Evolutionary conservation across 2,329 filamentous ascomycete genomes (phyloP).

Genomic region (Byssoonygena ceratinophila): DNA sequence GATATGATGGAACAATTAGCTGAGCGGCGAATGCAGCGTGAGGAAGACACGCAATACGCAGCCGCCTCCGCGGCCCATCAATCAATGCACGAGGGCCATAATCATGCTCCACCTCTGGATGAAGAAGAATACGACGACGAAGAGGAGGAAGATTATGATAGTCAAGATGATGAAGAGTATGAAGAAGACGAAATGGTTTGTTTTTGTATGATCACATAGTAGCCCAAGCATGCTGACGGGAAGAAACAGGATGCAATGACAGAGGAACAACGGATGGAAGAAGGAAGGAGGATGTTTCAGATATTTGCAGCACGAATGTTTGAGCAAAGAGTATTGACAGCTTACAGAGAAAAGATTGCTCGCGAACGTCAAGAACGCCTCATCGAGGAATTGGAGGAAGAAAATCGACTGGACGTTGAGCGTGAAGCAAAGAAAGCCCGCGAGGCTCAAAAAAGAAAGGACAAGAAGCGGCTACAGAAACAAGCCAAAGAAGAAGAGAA

Average conservation of each 20-base stretch:
- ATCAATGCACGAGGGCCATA: conserved; percentile 57
- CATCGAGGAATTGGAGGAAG: conserved; percentile 81
- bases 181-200: conserved; percentile 56
- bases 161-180: conserved; percentile 54
- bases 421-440: conserved; percentile 87
- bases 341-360: conserved; percentile 96
- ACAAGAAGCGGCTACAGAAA: conserved; percentile 83
- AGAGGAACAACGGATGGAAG: conserved; percentile 97
- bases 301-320: conserved; percentile 99
- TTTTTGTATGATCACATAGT: conserved; percentile 9
- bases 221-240: conserved; percentile 26
- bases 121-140: conserved; percentile 63
- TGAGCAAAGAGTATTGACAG: conserved; percentile 87
- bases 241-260: conserved; percentile 75
- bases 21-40: conserved; percentile 90
- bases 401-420: conserved; percentile 62
- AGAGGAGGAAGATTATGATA: conserved; percentile 61
- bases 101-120: conserved; percentile 61
- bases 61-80: conserved; percentile 49
- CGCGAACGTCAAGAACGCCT: conserved; percentile 83
- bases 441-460: conserved; percentile 90
- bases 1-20: conserved; percentile 99
- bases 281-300: conserved; percentile 96
- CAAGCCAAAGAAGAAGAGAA: conserved; percentile 84
- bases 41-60: conserved; percentile 72